Conservation (phyloP, 768 basidiomycete species). For the Russula sp. region DNA sequence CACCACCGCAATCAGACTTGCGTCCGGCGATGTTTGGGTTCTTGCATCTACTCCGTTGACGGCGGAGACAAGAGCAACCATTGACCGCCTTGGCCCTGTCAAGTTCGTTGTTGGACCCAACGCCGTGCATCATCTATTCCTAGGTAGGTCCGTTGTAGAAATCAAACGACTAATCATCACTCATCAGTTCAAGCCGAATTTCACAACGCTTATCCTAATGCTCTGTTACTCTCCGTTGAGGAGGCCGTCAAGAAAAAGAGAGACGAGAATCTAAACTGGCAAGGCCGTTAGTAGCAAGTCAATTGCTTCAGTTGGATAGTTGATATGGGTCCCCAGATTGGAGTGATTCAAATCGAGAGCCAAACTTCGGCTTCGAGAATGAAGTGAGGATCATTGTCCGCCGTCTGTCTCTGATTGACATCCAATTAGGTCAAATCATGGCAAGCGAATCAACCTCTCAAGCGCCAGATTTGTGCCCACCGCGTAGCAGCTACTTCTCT, state of each 20-base stretch:
- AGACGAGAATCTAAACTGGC: constrained; percentile 50
- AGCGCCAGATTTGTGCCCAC: background rate
- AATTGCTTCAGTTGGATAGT: background rate
- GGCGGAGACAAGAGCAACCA: constrained; percentile 56
- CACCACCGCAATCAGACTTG: constrained; percentile 74
- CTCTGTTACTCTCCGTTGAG: constrained; percentile 67
- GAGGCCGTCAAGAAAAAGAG: constrained; percentile 53
- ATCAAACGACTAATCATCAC: constrained; percentile 31
- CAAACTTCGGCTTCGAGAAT: constrained; percentile 75
- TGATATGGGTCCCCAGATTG: constrained; percentile 32
- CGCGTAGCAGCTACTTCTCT: constrained; percentile 55
- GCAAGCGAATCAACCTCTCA: constrained; percentile 19
- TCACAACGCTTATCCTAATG: constrained; percentile 66
- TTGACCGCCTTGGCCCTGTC: constrained; percentile 65
- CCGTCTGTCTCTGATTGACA: background rate
- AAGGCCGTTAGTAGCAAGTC: constrained; percentile 52
- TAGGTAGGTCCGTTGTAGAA: constrained; percentile 41
- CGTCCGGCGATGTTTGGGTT: constrained; percentile 70
- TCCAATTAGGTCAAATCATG: constrained; percentile 35
- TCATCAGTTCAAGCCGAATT: constrained; percentile 47
- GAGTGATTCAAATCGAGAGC: constrained; percentile 42
- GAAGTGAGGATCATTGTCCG: constrained; percentile 43
- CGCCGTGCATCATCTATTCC: constrained; percentile 55
- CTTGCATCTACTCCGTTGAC: constrained; percentile 77
- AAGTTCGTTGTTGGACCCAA: constrained; percentile 64